Base-by-base conservation (phyloP, 306 rosid genomes). In the Castanea crenata region DNA sequence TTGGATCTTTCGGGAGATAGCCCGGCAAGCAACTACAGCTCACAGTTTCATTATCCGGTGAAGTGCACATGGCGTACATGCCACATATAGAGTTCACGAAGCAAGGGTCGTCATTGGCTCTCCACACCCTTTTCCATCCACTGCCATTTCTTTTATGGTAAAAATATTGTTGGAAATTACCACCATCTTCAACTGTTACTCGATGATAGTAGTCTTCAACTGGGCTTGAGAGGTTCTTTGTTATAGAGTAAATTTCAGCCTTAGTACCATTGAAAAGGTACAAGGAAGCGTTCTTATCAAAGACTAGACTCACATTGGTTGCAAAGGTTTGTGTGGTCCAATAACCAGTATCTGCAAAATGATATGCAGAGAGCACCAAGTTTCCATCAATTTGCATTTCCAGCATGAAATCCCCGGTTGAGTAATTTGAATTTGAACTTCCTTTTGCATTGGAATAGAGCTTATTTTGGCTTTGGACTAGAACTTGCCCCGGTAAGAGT, bases 91-190 rank as follows among this genome's bases (percentile, higher is more conserved):
- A 49, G 29, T 69, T 38, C 59, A 78, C 85, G 75, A 27, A 55
- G 55, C 85, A 85, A 2, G 88, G 83, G 49, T 85, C 83, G 6
- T 74, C 75, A 27, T 74, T 38, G 67, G 74, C 71, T 21, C 83
- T 85, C 83, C 88, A 85, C 38, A 85, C 62, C 78, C 75, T 78
- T 14, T 5, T 63, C 88, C 85, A 81, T 44, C 31, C 35, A 14
- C 62, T 70, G 13, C 80, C 75, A 41, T 85, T 85, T 56, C 76
- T 81, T 35, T 69, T 71, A 56, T 74, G 80, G 56, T 85, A 85
- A 44, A 76, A 57, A 78, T 41, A 81, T 34, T 74, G 88, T 34
- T 74, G 78, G 54, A 85, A 85, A 32, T 77, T 81, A 0, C 88
- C 85, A 74, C 78, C 34, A 51, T 85, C 88, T 21, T 78, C 80